Conservation (phyloP, 257 asterid species). For the Przewalskia tangutica region DNA sequence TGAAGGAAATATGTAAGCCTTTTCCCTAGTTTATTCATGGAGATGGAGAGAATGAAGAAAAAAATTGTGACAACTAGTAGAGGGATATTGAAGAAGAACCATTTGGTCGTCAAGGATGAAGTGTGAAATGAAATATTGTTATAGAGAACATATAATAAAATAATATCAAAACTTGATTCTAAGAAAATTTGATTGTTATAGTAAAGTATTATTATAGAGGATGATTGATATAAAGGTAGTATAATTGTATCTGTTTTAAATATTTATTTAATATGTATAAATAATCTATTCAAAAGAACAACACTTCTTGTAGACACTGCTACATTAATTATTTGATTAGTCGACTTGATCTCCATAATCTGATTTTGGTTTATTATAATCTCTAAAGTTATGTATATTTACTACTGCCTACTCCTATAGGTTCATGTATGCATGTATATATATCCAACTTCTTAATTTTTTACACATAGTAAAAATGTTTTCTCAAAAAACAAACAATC, state of each 20-base stretch:
- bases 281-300: too few species aligned
- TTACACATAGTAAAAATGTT: not conserved
- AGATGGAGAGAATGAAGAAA: not conserved
- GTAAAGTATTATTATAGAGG: not conserved
- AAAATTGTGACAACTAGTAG: not conserved
- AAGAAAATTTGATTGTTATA: not conserved
- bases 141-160: not conserved
- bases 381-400: not conserved
- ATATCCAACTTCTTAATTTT: not conserved
- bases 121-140: not conserved
- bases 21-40: not conserved
- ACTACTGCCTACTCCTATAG: not conserved
- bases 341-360: not conserved
- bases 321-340: not conserved
- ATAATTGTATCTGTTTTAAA: too few species aligned
- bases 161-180: not conserved
- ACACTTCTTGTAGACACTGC: not conserved
- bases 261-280: too few species aligned
- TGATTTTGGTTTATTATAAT: not conserved
- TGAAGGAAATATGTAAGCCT: not conserved
- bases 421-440: not conserved
- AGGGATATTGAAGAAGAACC: not conserved
- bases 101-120: not conserved
- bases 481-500: not conserved
- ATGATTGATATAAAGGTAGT: not conserved